Percentiles rank a stretch among this genome's conserved stretches.
phyloP scores from a whole-genome alignment of 2,329 filamentous ascomycete species.

The Cercospora zeina region DNA sequence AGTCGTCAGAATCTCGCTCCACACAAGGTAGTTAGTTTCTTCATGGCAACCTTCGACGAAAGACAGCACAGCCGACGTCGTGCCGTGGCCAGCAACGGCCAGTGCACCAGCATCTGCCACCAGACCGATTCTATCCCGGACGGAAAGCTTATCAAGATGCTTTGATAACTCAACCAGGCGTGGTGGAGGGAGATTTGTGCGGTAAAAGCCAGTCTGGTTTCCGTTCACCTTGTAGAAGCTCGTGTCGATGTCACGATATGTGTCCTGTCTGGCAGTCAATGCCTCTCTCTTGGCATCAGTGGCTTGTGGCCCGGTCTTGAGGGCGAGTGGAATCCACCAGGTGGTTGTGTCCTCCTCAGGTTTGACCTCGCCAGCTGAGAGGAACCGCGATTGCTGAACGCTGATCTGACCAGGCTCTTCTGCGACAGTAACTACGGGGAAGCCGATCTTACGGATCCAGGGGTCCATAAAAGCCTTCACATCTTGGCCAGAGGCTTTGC shows the following conservation, averaged over 20 bases:
- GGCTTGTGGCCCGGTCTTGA: constrained; percentile 72
- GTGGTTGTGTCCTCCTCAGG: constrained; percentile 85
- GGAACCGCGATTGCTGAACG: constrained; percentile 82
- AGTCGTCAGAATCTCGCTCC: constrained; percentile 79
- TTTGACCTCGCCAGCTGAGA: constrained; percentile 87
- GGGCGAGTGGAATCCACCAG: constrained; percentile 92
- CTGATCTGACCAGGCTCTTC: constrained; percentile 82
- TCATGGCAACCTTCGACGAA: constrained; percentile 80
- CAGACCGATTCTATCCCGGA: constrained; percentile 89
- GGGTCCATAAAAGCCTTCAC: constrained; percentile 85
- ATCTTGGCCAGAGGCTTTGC: constrained; percentile 82
- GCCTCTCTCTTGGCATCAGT: constrained; percentile 64
- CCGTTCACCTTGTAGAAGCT: constrained; percentile 94
- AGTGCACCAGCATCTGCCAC: constrained; percentile 87
- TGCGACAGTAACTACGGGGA: constrained; percentile 81
- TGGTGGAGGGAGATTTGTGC: constrained; percentile 87
- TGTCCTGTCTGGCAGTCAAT: constrained; percentile 74
- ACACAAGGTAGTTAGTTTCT: constrained; percentile 84
- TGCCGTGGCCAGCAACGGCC: constrained; percentile 81
- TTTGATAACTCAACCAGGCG: constrained; percentile 78
- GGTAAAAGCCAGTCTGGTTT: constrained; percentile 84
- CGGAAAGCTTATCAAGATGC: constrained; percentile 71
- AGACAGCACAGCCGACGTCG: constrained; percentile 75
- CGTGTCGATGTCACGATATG: constrained; percentile 70
- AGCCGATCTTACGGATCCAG: constrained; percentile 95